phyloP scores from a whole-genome alignment of 2,329 filamentous ascomycete species.

The Neopestalotiopsis sp. region DNA sequence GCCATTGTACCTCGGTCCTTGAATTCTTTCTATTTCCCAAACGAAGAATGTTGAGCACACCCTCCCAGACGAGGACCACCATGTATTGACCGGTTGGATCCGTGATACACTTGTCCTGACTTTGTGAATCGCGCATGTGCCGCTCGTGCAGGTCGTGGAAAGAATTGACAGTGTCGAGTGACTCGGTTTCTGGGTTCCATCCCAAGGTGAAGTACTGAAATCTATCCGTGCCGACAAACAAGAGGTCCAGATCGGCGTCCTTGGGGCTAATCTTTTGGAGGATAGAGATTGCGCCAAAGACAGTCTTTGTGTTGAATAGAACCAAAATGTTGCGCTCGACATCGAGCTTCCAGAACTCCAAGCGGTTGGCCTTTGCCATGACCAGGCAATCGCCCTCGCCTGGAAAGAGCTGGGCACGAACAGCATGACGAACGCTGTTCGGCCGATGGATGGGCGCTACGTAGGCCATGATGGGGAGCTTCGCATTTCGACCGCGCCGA shows the following conservation, averaged over 20 bases:
- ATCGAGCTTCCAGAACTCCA: slow-evolving; percentile 80
- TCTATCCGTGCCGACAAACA: slow-evolving; percentile 91
- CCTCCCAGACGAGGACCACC: slow-evolving; percentile 66
- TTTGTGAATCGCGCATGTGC: slow-evolving; percentile 78
- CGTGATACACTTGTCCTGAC: slow-evolving; percentile 80
- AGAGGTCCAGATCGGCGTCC: slow-evolving; percentile 76
- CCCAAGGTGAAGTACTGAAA: slow-evolving; percentile 89
- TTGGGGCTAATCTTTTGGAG: slow-evolving; percentile 80
- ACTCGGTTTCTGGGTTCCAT: slow-evolving; percentile 70
- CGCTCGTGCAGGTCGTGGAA: slow-evolving; percentile 62
- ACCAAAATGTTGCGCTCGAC: slow-evolving; percentile 69
- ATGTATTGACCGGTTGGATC: slow-evolving; percentile 75
- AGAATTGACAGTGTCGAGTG: slow-evolving; percentile 56
- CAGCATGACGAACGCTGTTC: slow-evolving; percentile 87
- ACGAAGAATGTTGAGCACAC: slow-evolving; percentile 61
- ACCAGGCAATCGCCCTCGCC: slow-evolving; percentile 81
- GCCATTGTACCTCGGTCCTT: slow-evolving; percentile 49
- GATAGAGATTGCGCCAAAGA: slow-evolving; percentile 89
- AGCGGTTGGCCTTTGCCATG: slow-evolving; percentile 86
- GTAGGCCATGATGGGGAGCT: slow-evolving; percentile 77
- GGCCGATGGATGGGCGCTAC: slow-evolving; percentile 91
- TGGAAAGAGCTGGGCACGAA: slow-evolving; percentile 79
- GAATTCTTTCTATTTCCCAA: slow-evolving; percentile 52
- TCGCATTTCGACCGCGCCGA: slow-evolving; percentile 27
- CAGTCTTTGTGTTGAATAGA: slow-evolving; percentile 63